Evolutionary conservation across 2,329 filamentous ascomycete species (phyloP), one percentile per base, ranked within the genome.

Genomic region (Grosmannia clavigera): DNA sequence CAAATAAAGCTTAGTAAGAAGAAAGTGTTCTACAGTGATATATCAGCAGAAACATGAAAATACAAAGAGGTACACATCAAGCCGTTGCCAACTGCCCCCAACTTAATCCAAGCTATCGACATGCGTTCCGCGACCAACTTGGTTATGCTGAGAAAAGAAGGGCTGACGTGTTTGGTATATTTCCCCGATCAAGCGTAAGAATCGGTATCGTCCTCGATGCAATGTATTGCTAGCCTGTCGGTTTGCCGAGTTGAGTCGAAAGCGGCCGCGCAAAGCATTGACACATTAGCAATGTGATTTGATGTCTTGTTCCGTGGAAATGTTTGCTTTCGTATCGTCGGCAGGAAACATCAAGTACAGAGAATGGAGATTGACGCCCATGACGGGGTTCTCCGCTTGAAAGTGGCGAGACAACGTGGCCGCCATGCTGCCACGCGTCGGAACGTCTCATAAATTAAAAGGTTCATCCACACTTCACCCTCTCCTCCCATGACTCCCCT

Each of bases 11-110:
- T 43, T 25, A 35, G 35, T 43, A 29, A 22, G 29, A 56, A 29
- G 16, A 43, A 46, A 43, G 38, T 38, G 38, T 56, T 43, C 62
- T 63, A 64, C 64, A 64, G 61, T 65, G 62, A 63, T 63, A 61
- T 61, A 64, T 60, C 62, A 64, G 62, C 63, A 63, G 59, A 63
- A 64, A 61, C 58, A 61, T 40, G 38, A 55, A 59, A 63, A 58
- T 52, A 63, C 53, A 58, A 64, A 61, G 55, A 59, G 58, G 58
- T 61, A 63, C 60, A 62, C 57, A 63, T 54, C 53, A 61, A 61
- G 60, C 61, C 60, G 60, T 51, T 48, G 40, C 55, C 55, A 19
- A 61, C 55, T 40, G 58, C 35, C 33, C 55, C 60, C 60, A 60
- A 59, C 58, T 53, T 22, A 31, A 35, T 55, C 60, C 59, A 56